phyloP scores from a whole-genome alignment of 208 protist species.

The Acanthamoeba sp. region DNA sequence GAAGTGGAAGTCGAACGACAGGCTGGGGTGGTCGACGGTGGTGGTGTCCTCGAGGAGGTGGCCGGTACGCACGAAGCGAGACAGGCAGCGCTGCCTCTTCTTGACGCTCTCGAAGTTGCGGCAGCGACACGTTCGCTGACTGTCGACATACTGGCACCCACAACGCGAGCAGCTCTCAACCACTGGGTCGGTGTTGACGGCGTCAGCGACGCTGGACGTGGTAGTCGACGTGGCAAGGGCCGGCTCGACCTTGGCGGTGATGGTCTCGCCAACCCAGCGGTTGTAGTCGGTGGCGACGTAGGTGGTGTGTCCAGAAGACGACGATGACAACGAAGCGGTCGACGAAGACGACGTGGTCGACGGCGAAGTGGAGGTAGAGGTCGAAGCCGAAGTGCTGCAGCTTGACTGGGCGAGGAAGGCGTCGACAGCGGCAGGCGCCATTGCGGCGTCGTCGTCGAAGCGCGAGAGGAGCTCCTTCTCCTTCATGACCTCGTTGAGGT shows the following conservation, averaged over 20 bases:
- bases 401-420: neutral
- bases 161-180: neutral
- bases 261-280: neutral
- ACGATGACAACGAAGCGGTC: neutral
- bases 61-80: neutral
- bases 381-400: neutral
- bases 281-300: neutral
- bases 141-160: neutral
- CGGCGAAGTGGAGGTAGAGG: neutral
- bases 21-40: too few relatives aligned
- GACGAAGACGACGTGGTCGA: neutral
- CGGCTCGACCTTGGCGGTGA: neutral
- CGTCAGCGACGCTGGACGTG: too few relatives aligned
- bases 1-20: neutral
- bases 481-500: neutral
- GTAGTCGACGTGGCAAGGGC: too few relatives aligned
- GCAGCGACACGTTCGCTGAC: neutral
- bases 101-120: conserved; percentile 1
- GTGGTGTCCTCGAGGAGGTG: neutral
- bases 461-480: neutral
- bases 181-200: neutral
- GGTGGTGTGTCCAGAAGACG: neutral
- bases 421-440: neutral
- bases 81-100: neutral
- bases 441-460: neutral